phyloP scores from a whole-genome alignment of 2,329 filamentous ascomycete genomes.

The Aspergillus terreus region DNA sequence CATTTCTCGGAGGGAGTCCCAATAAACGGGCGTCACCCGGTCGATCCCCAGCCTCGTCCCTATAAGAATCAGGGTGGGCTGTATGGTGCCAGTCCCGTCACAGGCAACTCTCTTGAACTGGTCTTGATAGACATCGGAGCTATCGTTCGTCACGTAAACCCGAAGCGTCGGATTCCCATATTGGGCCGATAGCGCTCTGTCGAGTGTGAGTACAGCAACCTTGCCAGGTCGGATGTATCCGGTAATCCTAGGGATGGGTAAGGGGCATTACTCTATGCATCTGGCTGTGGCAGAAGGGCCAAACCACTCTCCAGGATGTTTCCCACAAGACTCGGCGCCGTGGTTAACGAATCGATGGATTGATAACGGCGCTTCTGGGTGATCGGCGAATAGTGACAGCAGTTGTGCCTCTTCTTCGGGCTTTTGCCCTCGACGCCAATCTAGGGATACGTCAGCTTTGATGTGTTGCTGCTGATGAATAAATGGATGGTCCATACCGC shows the following conservation, averaged over 20 bases:
- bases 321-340: conserved; percentile 81
- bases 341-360: conserved; percentile 92
- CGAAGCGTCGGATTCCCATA: conserved; percentile 61
- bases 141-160: conserved; percentile 87
- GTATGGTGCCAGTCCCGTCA: conserved; percentile 62
- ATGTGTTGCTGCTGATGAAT: neutral
- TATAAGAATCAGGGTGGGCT: conserved; percentile 83
- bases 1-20: conserved; percentile 82
- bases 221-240: neutral
- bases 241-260: neutral
- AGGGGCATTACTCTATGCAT: conserved; percentile 75
- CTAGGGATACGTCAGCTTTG: conserved; percentile 35
- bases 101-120: conserved; percentile 75
- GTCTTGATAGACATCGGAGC: conserved; percentile 90
- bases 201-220: conserved; percentile 7
- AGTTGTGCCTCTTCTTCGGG: conserved; percentile 64
- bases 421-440: conserved; percentile 67
- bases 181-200: conserved; percentile 69
- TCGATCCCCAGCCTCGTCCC: conserved; percentile 89
- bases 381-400: conserved; percentile 80
- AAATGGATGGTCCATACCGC: conserved; percentile 54
- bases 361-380: conserved; percentile 81
- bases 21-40: conserved; percentile 89
- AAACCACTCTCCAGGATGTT: conserved; percentile 97
- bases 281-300: conserved; percentile 92